Conservation (phyloP, 768 basidiomycete species). For the Crepidotus variabilis region DNA sequence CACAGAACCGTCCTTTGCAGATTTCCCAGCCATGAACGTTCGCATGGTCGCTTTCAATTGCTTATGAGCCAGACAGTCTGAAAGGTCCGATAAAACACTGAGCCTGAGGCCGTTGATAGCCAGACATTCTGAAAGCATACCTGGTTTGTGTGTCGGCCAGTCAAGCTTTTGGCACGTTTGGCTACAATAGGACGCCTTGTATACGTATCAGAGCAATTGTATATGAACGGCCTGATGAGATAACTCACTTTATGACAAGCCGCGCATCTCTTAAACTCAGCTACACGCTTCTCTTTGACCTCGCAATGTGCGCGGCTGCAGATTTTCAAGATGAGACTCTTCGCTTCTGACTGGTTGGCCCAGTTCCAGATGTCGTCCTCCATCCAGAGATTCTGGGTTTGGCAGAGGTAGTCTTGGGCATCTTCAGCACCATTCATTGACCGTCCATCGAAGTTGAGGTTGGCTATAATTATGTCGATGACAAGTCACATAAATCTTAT, state of each 20-base stretch:
- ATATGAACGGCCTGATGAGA: neutral
- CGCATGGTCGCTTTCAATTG: neutral
- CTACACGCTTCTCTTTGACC: slow-evolving; percentile 26
- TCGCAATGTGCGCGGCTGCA: slow-evolving; percentile 30
- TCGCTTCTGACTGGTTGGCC: slow-evolving; percentile 33
- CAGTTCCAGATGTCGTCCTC: slow-evolving; percentile 38
- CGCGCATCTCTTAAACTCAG: slow-evolving; percentile 37
- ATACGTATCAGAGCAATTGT: neutral
- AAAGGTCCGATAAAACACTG: neutral
- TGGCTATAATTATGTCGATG: slow-evolving; percentile 14
- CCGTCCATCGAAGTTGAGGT: slow-evolving; percentile 25
- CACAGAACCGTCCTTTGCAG: neutral
- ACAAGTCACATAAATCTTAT: neutral
- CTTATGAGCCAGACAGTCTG: neutral
- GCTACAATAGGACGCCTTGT: slow-evolving; percentile 13
- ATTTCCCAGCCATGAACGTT: neutral
- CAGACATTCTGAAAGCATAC: neutral
- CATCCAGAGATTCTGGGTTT: slow-evolving; percentile 43
- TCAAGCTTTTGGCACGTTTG: slow-evolving; percentile 11
- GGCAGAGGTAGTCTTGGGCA: slow-evolving; percentile 44
- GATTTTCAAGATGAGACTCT: slow-evolving; percentile 25
- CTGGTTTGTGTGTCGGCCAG: slow-evolving; percentile 12
- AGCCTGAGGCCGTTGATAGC: neutral
- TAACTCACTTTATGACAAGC: slow-evolving; percentile 28
- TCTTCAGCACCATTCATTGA: slow-evolving; percentile 34